phyloP scores from a whole-genome alignment of 2,329 filamentous ascomycete species.

The Metarhizium anisopliae region DNA sequence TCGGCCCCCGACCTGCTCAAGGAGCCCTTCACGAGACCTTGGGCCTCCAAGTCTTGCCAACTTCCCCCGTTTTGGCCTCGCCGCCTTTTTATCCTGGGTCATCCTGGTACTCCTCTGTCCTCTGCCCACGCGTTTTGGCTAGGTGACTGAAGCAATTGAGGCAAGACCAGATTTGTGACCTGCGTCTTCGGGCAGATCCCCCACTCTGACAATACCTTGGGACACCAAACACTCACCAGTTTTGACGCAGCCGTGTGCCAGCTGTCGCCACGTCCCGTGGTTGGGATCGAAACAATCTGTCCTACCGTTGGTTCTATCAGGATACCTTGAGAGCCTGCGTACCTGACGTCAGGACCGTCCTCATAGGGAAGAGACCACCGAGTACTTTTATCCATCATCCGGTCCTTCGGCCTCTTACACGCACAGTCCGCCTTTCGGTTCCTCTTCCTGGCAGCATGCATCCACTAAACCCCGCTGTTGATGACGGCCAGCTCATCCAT shows the following conservation, averaged over 20 bases:
- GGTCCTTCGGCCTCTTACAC: slow-evolving; percentile 2
- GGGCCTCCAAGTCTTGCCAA: not conserved
- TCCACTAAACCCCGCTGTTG: not conserved
- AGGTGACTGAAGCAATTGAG: not conserved
- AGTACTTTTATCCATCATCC: not conserved
- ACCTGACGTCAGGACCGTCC: not conserved
- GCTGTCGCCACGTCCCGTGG: not conserved
- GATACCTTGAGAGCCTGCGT: not conserved
- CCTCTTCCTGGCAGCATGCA: slow-evolving; percentile 9
- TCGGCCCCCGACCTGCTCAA: not conserved
- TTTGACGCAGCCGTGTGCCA: not conserved
- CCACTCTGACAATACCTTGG: not conserved
- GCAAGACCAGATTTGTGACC: not conserved
- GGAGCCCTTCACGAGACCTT: not conserved
- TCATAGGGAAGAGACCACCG: not conserved
- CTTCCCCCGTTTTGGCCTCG: not conserved
- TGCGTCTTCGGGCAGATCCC: not conserved
- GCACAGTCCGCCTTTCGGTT: slow-evolving; percentile 1
- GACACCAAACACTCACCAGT: not conserved
- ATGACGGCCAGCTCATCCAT: slow-evolving; percentile 1
- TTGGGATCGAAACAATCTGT: not conserved
- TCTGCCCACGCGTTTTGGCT: not conserved
- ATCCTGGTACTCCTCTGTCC: not conserved
- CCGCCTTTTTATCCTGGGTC: not conserved
- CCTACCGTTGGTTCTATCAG: not conserved